Evolutionary conservation across 371 early-diverging fungal species (phyloP), one percentile per base, ranked within the genome.

Genomic region (Mortierella sp.): DNA sequence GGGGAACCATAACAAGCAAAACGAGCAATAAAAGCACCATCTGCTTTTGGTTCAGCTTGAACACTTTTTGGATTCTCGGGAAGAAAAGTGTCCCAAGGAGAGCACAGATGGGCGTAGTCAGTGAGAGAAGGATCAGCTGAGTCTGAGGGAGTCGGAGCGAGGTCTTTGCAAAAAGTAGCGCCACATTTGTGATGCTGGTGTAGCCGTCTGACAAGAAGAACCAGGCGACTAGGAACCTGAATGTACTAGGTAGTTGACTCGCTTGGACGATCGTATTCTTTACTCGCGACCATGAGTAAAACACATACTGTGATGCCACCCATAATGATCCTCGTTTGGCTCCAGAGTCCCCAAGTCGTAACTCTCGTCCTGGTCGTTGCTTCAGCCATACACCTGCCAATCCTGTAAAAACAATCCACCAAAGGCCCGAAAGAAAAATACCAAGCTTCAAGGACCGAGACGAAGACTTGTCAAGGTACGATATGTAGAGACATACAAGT

Each of bases 161-260:
- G 0, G 70, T 70, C 48, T 80, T 71, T 29, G 77, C 82, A 67
- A 82, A 82, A 18, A 82, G 52, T n/a, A 77, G 43, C 0, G 82
- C 81, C 14, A 82, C 76, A 44, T 68, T 68, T 11, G 75, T 28
- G 16, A 82, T 80, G 50, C 80, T 82, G 11, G 67, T 74, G 51
- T 76, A 74, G 14, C 80, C 73, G 25, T 82, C 82, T n/a, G 82
- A 73, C 44, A 74, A 65, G 45, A 82, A 72, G 52, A 80, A 69
- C 72, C 75, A 82, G 1, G 75, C 48, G 14, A 77, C 48, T 12
- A 82, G 46, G 60, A 74, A 82, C 4, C 71, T 66, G 57, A 82
- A 82, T 6, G 81, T 68, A 57, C 64, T 74, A 16, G 75, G 75
- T 9, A 81, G 59, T 53, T 81, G 60, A 28, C 74, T 60, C 4